Base-by-base conservation (phyloP, 164 flowering plant genomes). In the Macadamia tetraphylla region DNA sequence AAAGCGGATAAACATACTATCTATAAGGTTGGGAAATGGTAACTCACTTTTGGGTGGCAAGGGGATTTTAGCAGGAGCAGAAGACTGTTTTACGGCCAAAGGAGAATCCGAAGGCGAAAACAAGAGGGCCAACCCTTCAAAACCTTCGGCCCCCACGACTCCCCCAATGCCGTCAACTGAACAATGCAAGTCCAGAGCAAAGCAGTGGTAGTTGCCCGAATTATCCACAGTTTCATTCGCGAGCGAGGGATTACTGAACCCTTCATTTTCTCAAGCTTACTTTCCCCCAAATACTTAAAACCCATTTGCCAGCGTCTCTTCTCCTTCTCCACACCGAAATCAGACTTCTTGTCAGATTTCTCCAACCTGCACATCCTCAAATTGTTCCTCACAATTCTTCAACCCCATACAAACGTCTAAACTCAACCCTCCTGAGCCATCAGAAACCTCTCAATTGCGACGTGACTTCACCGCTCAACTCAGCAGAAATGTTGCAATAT, bases 91-190 rank as follows among this genome's bases (percentile, higher is more conserved):
- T n/a, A 69, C 43, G 5, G 70, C 75, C 73, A 76, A 69, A 1
- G 44, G 15, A 17, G 57, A 53, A 53, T 53, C 67, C 10, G 66
- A 57, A 40, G 70, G 73, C 60, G 67, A 60, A 67, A 86, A 84
- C 94, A 85, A 59, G 98, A 82, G 46, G 98, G 98, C 98, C 96
- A 93, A 0, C 92, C 96, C 65, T 86, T 89, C 75, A 92, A 76
- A 42, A 87, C 89, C 46, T 91, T 75, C 5, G 92, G 97, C 11
- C 91, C 92, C 92, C 90, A 89, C 71, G 75, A 76, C 65, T 87
- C 94, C 0, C 92, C 90, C 79, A 92, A 74, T 29, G 94, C 83
- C 44, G 85, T 82, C 61, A 92, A 69, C 78, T 92, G 97, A 57
- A 92, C 90, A 13, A 89, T 64, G 74, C 97, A 92, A 62, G 91